These are phyloP conservation scores for Kuraishia borneana DNA, from an alignment of 805 yeast species.

Conservation along the genomic window DNA sequence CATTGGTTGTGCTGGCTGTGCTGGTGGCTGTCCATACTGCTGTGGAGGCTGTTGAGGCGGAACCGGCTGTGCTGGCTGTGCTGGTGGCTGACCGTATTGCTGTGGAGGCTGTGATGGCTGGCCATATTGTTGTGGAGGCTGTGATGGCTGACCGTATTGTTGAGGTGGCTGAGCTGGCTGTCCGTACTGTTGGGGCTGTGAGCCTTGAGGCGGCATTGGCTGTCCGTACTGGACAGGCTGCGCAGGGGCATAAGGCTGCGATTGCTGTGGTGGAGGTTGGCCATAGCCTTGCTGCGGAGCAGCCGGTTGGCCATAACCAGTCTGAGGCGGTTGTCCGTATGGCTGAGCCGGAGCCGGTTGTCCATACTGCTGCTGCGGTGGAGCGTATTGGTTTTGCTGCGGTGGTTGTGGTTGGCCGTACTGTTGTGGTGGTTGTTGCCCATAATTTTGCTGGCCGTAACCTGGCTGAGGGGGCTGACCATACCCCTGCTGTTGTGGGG, in stretches of 20 bases:
- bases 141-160: too few relatives aligned
- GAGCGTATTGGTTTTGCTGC: slow-evolving; percentile 3
- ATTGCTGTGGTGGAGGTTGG: slow-evolving; percentile 8
- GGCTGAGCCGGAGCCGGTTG: slow-evolving; percentile 6
- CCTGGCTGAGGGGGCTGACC: slow-evolving; percentile 1
- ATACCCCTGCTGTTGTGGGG: not conserved
- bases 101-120: slow-evolving; percentile 2
- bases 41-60: slow-evolving; percentile 5
- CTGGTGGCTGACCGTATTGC: slow-evolving; percentile 6
- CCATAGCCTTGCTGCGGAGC: slow-evolving; percentile 9
- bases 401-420: slow-evolving; percentile 9
- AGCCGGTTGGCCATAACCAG: slow-evolving; percentile 9
- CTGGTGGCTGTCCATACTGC: not conserved
- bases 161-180: slow-evolving; percentile 3
- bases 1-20: slow-evolving; percentile 1
- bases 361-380: slow-evolving; percentile 3
- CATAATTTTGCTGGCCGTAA: slow-evolving; percentile 5
- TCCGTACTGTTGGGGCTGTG: slow-evolving; percentile 8
- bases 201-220: slow-evolving; percentile 8
- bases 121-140: slow-evolving; percentile 3
- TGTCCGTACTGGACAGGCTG: slow-evolving; percentile 2
- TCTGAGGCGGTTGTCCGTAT: slow-evolving; percentile 5
- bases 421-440: slow-evolving; percentile 13
- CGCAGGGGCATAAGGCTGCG: slow-evolving; percentile 4
- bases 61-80: slow-evolving; percentile 6